Conservation (phyloP, 495 filamentous ascomycete genomes). For the Podospora conica region DNA sequence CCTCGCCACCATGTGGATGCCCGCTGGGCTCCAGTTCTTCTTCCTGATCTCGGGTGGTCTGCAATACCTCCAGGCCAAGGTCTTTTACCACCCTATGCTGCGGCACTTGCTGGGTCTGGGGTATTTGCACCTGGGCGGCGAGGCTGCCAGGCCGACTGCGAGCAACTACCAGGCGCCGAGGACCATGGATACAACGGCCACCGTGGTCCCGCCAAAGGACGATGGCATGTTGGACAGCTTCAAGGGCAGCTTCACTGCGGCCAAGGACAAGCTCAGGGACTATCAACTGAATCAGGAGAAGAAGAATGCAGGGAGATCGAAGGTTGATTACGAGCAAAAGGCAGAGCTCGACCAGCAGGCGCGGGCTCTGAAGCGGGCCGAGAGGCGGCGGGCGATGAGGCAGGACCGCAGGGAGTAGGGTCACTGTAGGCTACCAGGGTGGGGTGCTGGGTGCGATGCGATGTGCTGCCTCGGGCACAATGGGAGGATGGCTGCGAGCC, state of each 20-base stretch:
- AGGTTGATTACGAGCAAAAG: constrained; percentile 43
- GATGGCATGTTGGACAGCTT: constrained; percentile 19
- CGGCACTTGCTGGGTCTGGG: constrained; percentile 45
- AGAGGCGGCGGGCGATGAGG: constrained; percentile 16
- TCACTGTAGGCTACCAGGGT: background rate
- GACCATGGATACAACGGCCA: constrained; percentile 22
- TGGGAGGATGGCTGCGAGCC: background rate
- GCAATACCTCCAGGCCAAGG: constrained; percentile 50
- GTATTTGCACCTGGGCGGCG: constrained; percentile 31
- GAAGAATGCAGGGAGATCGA: constrained; percentile 24
- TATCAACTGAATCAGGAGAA: constrained; percentile 18
- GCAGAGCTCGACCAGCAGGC: constrained; percentile 40
- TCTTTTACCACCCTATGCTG: constrained; percentile 46
- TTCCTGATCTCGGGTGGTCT: constrained; percentile 56
- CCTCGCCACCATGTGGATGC: constrained; percentile 56
- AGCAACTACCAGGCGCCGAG: constrained; percentile 26
- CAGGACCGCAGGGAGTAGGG: background rate
- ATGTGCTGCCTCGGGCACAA: background rate
- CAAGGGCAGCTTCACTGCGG: constrained; percentile 21
- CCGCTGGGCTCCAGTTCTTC: constrained; percentile 65
- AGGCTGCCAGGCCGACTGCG: background rate
- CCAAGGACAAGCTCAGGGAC: constrained; percentile 34
- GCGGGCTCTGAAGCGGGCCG: constrained; percentile 27
- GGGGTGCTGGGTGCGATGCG: no score
- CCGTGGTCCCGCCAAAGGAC: constrained; percentile 1